Conservation (phyloP, 495 filamentous ascomycete species). For the Saxophila tyrrhenica region DNA sequence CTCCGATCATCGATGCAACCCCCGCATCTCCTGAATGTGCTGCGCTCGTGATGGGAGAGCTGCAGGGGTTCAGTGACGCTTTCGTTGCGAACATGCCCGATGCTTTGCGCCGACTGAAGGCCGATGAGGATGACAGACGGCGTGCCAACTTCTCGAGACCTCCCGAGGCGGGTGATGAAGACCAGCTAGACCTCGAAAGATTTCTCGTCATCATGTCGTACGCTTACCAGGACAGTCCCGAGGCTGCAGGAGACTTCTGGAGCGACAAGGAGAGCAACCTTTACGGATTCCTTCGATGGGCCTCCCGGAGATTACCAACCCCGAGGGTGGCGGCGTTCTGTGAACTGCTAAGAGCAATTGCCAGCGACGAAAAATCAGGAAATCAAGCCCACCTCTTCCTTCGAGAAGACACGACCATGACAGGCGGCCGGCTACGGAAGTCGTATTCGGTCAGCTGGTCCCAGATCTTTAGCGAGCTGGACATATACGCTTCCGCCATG, state of each 20-base stretch:
- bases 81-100: slow-evolving; percentile 94
- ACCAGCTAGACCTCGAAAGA: slow-evolving; percentile 73
- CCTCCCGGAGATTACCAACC: slow-evolving; percentile 80
- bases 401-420: slow-evolving; percentile 66
- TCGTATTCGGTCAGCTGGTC: slow-evolving; percentile 76
- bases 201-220: slow-evolving; percentile 88
- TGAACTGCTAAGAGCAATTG: slow-evolving; percentile 82
- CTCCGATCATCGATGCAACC: slow-evolving; percentile 42
- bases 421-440: slow-evolving; percentile 62
- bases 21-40: slow-evolving; percentile 56
- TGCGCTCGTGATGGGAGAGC: slow-evolving; percentile 56
- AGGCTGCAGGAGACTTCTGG: slow-evolving; percentile 83
- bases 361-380: slow-evolving; percentile 66
- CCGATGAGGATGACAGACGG: slow-evolving; percentile 75
- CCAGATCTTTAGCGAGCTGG: slow-evolving; percentile 82
- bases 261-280: slow-evolving; percentile 77
- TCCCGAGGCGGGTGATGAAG: slow-evolving; percentile 36
- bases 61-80: slow-evolving; percentile 77
- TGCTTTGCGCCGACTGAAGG: slow-evolving; percentile 70
- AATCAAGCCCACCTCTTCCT: slow-evolving; percentile 77
- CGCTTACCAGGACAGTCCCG: slow-evolving; percentile 70
- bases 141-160: slow-evolving; percentile 53
- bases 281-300: slow-evolving; percentile 90
- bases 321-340: slow-evolving; percentile 90
- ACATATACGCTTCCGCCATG: slow-evolving; percentile 48